These are phyloP conservation scores for Melastoma malabathricum DNA, from an alignment of 345 rosid species.

Conservation along the genomic window DNA sequence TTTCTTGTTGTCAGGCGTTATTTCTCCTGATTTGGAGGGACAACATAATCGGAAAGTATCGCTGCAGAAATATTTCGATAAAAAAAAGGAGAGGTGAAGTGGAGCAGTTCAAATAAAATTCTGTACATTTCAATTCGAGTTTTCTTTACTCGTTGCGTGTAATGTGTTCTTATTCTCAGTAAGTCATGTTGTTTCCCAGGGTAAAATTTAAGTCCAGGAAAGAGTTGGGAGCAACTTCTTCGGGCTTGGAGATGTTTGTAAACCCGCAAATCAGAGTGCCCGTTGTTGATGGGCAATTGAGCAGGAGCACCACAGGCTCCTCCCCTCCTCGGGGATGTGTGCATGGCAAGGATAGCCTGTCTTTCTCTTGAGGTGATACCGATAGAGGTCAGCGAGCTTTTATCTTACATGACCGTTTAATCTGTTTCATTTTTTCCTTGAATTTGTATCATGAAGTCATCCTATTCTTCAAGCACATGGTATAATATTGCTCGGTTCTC, in stretches of 20 bases:
- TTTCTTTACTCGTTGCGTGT: not conserved
- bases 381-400: slow-evolving; percentile 26
- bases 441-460: too few relatives aligned
- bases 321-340: slow-evolving; percentile 30
- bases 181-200: slow-evolving; percentile 15
- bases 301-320: slow-evolving; percentile 19
- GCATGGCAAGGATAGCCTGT: slow-evolving; percentile 18
- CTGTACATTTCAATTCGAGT: not conserved
- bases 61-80: slow-evolving; percentile 63
- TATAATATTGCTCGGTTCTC: too few relatives aligned
- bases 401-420: too few relatives aligned
- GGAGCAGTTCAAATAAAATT: slow-evolving; percentile 1
- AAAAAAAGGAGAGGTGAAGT: slow-evolving; percentile 67
- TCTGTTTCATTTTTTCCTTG: too few relatives aligned
- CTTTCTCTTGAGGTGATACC: slow-evolving; percentile 44
- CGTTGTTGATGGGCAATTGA: slow-evolving; percentile 33
- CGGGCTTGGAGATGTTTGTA: slow-evolving; percentile 44
- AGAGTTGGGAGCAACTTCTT: slow-evolving; percentile 29
- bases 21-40: slow-evolving; percentile 47
- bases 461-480: too few relatives aligned
- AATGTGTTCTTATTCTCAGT: not conserved
- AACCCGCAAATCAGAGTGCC: slow-evolving; percentile 34
- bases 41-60: slow-evolving; percentile 52
- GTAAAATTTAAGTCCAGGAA: slow-evolving; percentile 53
- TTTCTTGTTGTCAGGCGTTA: not conserved